Evolutionary conservation across 306 rosid species (phyloP).

Genomic region (Castanopsis chinensis): DNA sequence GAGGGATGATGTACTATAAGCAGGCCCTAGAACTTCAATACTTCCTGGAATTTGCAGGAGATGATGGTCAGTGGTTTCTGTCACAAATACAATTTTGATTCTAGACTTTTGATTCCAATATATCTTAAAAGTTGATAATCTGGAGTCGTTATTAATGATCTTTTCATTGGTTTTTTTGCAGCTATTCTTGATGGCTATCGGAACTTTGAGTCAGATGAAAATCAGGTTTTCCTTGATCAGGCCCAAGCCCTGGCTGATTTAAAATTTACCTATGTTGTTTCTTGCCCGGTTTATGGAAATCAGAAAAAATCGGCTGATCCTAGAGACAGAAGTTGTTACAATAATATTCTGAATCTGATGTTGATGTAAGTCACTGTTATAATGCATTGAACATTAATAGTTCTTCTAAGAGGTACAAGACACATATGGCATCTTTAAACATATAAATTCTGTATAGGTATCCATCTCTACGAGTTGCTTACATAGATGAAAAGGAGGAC

Average conservation of each 20-base stretch:
- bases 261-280: conserved; percentile 92
- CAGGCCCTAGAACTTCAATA: conserved; percentile 71
- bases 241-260: conserved; percentile 87
- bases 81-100: not conserved
- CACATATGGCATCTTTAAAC: conserved; percentile 23
- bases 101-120: conserved; percentile 2
- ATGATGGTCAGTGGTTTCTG: conserved; percentile 50
- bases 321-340: conserved; percentile 55
- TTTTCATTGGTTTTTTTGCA: conserved; percentile 30
- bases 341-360: conserved; percentile 77
- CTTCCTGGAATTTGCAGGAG: conserved; percentile 60
- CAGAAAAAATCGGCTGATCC: conserved; percentile 61
- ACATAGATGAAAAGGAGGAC: conserved; percentile 78
- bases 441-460: conserved; percentile 43
- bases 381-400: conserved; percentile 11
- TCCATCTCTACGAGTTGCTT: conserved; percentile 86
- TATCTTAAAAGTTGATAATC: not conserved
- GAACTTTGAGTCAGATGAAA: conserved; percentile 21
- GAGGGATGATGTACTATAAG: conserved; percentile 98
- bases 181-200: conserved; percentile 48
- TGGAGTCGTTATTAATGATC: conserved; percentile 14
- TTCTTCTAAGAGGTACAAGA: conserved; percentile 1
- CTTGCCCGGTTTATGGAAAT: conserved; percentile 80
- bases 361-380: conserved; percentile 55
- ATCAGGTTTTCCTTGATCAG: conserved; percentile 26